Evolutionary conservation across 257 asterid species (phyloP), one percentile per base, ranked within the genome.

Genomic region (Marsdenia floribunda): DNA sequence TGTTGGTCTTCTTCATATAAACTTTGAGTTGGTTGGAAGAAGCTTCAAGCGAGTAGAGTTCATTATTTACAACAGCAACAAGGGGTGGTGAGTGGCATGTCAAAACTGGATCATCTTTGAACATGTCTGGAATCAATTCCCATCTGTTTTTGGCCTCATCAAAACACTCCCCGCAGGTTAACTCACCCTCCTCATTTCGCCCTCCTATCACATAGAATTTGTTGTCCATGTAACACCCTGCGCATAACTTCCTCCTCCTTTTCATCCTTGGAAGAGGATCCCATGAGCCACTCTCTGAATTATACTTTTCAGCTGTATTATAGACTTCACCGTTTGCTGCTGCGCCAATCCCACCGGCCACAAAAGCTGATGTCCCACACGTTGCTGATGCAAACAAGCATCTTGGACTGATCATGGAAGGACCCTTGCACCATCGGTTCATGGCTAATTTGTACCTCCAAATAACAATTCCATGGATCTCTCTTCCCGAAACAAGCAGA

Each of bases 381-480:
- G 91, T 83, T 4, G 97, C 90, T 0, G 97, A 89, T 1, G 96
- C 97, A 46, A 91, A 91, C 67, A 91, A 75, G 85, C 96, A 91
- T 70, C 97, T 77, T 0, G 96, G 97, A 75, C 71, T 77, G 59
- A 85, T 84, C 97, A 91, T 91, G 4, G 85, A 76, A 2, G 96
- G 93, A 6, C 93, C 97, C 76, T 78, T 89, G 79, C 44, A 74
- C 97, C 97, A 91, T 72, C 65, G 29, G 77, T 89, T 86, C 52
- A n/a, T 55, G 21, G 87, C 89, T 77, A 88, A 60, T 46, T 91
- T 92, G 7, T 84, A 91, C 76, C 97, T 85, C 90, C 92, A 91
- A 4, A 88, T 66, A 16, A 89, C 96, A 4, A 85, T 87, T 2
- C 96, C 94, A 9, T 84, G 86, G 3, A 91, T 82, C 81, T 91